These are phyloP conservation scores for Myriosclerotinia duriaeana DNA, from an alignment of 2,329 filamentous ascomycete genomes.

Conservation along the genomic window DNA sequence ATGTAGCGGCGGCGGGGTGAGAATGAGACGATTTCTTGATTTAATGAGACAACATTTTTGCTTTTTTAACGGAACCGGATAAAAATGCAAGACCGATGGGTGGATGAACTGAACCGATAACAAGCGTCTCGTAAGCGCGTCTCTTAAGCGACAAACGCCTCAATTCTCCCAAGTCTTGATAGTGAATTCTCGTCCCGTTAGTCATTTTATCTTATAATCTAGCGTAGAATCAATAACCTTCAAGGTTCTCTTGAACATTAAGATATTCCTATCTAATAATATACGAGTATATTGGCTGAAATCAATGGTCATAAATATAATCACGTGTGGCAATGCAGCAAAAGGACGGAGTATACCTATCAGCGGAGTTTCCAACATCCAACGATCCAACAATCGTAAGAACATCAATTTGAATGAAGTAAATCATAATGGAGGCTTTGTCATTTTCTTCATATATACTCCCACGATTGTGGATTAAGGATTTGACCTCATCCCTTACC, in stretches of 20 bases:
- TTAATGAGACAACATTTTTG: slow-evolving; percentile 17
- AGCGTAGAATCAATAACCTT: neutral
- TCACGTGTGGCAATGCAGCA: neutral
- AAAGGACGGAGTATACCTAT: neutral
- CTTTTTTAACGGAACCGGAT: slow-evolving; percentile 19
- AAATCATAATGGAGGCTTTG: neutral
- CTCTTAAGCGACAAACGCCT: slow-evolving; percentile 8
- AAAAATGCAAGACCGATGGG: slow-evolving; percentile 8
- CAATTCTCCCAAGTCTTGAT: neutral
- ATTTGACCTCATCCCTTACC: neutral
- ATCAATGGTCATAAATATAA: neutral
- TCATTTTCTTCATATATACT: neutral
- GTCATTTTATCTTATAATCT: neutral
- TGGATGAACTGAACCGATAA: neutral
- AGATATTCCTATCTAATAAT: neutral
- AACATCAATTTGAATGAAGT: neutral
- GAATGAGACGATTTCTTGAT: slow-evolving; percentile 8
- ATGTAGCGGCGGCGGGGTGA: neutral
- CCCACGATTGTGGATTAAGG: neutral
- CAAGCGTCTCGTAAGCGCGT: neutral
- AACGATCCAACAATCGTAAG: neutral
- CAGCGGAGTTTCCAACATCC: neutral
- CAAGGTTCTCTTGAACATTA: neutral
- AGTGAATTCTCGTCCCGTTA: neutral
- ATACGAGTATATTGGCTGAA: too few species aligned